Percentiles rank a stretch among this genome's conserved stretches.
Conservation (phyloP, 768 basidiomycete genomes). For the Thelephora aurantiotincta region DNA sequence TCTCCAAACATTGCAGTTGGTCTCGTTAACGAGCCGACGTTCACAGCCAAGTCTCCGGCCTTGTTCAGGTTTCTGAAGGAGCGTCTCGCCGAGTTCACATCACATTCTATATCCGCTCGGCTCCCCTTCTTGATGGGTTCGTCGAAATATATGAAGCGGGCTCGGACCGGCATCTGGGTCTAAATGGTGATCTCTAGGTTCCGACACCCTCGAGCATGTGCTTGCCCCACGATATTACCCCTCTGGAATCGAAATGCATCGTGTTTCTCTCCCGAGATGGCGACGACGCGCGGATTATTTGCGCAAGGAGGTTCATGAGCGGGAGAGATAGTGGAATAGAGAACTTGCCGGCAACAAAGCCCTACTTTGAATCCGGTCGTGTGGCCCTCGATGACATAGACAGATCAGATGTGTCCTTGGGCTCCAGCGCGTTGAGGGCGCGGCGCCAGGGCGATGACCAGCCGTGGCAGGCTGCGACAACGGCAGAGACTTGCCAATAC, state of each 20-base stretch:
- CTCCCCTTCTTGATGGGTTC: background rate
- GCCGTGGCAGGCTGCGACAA: constrained; percentile 35
- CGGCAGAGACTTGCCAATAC: constrained; percentile 32
- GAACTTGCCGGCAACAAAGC: constrained; percentile 20
- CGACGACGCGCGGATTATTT: constrained; percentile 50
- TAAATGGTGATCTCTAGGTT: constrained; percentile 28
- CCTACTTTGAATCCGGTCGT: constrained; percentile 36
- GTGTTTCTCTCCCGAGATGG: constrained; percentile 42
- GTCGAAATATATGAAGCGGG: too few relatives aligned
- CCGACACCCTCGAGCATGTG: constrained; percentile 76
- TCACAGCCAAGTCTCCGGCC: constrained; percentile 63
- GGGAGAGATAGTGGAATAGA: constrained; percentile 17
- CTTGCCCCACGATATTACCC: constrained; percentile 65
- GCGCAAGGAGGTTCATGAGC: constrained; percentile 26
- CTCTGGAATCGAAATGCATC: constrained; percentile 35
- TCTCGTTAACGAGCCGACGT: constrained; percentile 77
- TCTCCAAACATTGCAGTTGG: constrained; percentile 53
- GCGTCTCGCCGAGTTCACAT: constrained; percentile 16
- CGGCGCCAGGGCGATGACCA: constrained; percentile 21
- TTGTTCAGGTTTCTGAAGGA: constrained; percentile 37
- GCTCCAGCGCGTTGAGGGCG: constrained; percentile 55
- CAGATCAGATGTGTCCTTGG: constrained; percentile 38
- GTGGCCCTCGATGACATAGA: constrained; percentile 53
- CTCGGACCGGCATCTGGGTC: too few relatives aligned
- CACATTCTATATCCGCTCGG: background rate